Base-by-base conservation (phyloP, 2,329 filamentous ascomycete genomes). In the Epichloe uncinata region DNA sequence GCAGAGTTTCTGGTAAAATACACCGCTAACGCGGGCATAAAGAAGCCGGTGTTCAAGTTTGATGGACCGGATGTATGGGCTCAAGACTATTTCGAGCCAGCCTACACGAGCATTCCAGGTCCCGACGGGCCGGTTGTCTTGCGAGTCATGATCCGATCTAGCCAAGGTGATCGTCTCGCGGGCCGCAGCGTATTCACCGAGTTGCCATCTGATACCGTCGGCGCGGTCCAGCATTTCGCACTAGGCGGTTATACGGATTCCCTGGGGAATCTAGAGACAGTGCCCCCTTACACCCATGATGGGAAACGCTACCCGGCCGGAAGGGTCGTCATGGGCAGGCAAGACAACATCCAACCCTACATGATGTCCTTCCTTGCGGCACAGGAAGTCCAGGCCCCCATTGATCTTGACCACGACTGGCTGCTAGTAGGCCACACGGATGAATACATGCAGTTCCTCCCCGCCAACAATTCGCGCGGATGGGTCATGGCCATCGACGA, bases 1-100 rank as follows among this genome's bases (percentile, higher is more conserved):
- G 47, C 30, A 2, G 12, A 11, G 9, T 42, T 36, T 16, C 13
- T 49, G 5, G 12, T 1, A 22, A 30, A n/a, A n/a, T 49, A 20
- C n/a, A 35, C 47, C n/a, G 30, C 15, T 16, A 3, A 18, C n/a
- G n/a, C 40, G 34, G 40, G 40, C 5, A 20, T 49, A 4, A n/a
- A 36, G n/a, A 42, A 54, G 6, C 55, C 59, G 7, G 37, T 49
- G 15, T 6, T 26, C 6, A 6, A 7, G 22, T 26, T 26, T 7
- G 6, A 7, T 7, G 2, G 0, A 26, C 7, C 0, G 6, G 65
- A 69, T 47, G 54, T 62, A 16, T 71, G 67, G 69, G 60, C 61
- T 0, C 68, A 70, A 46, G 67, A 71, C 50, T 62, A 65, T 41
- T 53, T 70, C 20, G 67, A 71, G 53, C 62, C 68, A 0, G 68